Percentiles rank a stretch among this genome's conserved stretches.
Evolutionary conservation across 306 rosid species (phyloP).

Genomic region (Prunus padus): DNA sequence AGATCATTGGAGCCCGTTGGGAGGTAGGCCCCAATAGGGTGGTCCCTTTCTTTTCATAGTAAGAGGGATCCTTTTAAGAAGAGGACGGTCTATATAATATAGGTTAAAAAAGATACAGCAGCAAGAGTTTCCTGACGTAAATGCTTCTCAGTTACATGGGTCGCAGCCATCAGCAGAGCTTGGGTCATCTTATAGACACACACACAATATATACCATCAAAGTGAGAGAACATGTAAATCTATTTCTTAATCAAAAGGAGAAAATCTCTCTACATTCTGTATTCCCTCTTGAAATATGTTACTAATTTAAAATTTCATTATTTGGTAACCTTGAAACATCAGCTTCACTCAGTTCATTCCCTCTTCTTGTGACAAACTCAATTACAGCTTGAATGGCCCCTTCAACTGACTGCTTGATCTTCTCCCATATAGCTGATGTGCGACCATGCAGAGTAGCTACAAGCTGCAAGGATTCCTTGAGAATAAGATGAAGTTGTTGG

Average conservation of each 20-base stretch:
- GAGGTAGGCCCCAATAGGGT: background rate
- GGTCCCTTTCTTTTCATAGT: background rate
- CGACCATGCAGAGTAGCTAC: slow-evolving; percentile 82
- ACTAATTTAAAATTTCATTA: slow-evolving; percentile 16
- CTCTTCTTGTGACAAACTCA: slow-evolving; percentile 79
- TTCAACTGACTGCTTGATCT: slow-evolving; percentile 92
- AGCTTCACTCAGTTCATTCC: slow-evolving; percentile 66
- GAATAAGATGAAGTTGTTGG: background rate
- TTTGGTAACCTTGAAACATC: slow-evolving; percentile 77
- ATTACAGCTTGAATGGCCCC: slow-evolving; percentile 92
- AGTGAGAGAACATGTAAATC: slow-evolving; percentile 23
- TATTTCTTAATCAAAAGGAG: slow-evolving; percentile 19
- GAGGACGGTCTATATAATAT: background rate
- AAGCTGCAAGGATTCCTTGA: slow-evolving; percentile 49
- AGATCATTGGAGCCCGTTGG: no score
- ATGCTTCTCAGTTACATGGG: slow-evolving; percentile 80
- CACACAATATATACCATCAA: slow-evolving; percentile 7
- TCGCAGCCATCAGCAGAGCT: slow-evolving; percentile 74
- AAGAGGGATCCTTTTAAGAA: background rate
- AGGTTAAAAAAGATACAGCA: slow-evolving; percentile 75
- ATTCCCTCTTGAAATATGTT: slow-evolving; percentile 9
- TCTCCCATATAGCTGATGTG: slow-evolving; percentile 80
- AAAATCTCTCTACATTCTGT: slow-evolving; percentile 16
- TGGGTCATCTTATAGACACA: slow-evolving; percentile 72
- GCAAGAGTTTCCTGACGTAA: slow-evolving; percentile 85